Evolutionary conservation across 176 grass and related monocot species (phyloP), one percentile per base, ranked within the genome.

Genomic region (Luzula sylvatica): DNA sequence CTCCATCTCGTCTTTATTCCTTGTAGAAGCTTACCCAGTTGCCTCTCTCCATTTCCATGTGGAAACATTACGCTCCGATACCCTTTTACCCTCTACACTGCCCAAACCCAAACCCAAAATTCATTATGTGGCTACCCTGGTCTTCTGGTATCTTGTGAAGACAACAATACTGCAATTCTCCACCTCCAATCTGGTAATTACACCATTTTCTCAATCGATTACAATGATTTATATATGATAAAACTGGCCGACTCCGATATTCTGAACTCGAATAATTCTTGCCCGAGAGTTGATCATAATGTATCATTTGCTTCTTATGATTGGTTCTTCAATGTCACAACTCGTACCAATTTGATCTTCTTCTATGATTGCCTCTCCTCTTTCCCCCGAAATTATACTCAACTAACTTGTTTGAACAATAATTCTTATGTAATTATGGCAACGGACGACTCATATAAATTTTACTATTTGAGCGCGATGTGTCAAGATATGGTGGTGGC

Each of bases 91-190:
- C n/a, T 40, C 7, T 35, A 58, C 38, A 35, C 29, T 41, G 7
- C 30, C 9, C 30, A 35, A 35, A 35, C 9, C 30, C 3, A 39
- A 3, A 39, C 16, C 1, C 4, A 26, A 11, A 0, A 1, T 3
- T 7, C 13, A 47, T 56, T 50, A 65, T 79, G 79, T 56, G 67
- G 85, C 17, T 75, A 83, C 55, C 79, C 79, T 0, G 28, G 61
- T 23, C 67, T 79, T 55, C 62, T 38, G 4, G 13, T 83, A 26
- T 20, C 7, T 32, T 88, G 79, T 50, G 42, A 50, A 2, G 14
- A 13, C n/a, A 19, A 19, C 17, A 17, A 9, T 50, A 13, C 43
- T 4, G 23, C 69, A 2, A 72, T 61, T 12, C 69, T 79, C 4
- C 3, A 0, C 0, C 24, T 78, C 23, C 16, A 24, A 15, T 7